These are phyloP conservation scores for Hypoxylon fuscum DNA, from an alignment of 495 filamentous ascomycete genomes.

Conservation along the genomic window DNA sequence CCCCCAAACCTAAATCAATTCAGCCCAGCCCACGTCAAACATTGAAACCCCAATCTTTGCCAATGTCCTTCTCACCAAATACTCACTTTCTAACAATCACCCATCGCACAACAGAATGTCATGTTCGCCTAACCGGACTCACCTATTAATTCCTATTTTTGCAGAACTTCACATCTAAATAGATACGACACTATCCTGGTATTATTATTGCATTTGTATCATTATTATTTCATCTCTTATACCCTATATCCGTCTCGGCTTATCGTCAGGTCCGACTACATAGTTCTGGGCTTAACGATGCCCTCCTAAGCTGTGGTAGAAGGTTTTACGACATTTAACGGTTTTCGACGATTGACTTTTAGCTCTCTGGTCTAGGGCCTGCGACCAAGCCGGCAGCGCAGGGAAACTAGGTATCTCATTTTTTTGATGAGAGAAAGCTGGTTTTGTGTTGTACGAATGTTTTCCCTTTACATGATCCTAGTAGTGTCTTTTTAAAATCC, in stretches of 20 bases:
- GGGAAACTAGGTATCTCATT: not conserved
- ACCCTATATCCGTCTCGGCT: constrained; percentile 9
- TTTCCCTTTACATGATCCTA: constrained; percentile 19
- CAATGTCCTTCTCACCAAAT: constrained; percentile 28
- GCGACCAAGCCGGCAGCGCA: not conserved
- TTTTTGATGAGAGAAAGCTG: not conserved
- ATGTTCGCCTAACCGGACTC: too few relatives aligned
- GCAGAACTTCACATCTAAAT: too few relatives aligned
- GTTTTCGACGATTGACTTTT: constrained; percentile 31
- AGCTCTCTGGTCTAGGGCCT: constrained; percentile 7
- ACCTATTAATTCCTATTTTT: too few relatives aligned
- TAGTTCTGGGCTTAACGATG: too few relatives aligned
- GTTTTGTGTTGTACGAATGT: constrained; percentile 19
- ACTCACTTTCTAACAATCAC: constrained; percentile 7
- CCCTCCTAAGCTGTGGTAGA: too few relatives aligned
- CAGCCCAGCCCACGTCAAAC: constrained; percentile 4
- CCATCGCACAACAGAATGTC: constrained; percentile 1
- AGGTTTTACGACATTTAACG: constrained; percentile 27
- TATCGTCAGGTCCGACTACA: constrained; percentile 11
- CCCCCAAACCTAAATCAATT: constrained; percentile 24
- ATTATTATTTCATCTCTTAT: constrained; percentile 23
- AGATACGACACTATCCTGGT: too few relatives aligned
- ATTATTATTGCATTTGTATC: constrained; percentile 15
- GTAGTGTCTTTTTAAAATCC: constrained; percentile 27
- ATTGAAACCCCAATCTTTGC: constrained; percentile 19